Percentiles rank a stretch among this genome's conserved stretches.
Evolutionary conservation across 164 flowering plant genomes (phyloP).

Genomic region (Taxillus chinensis): DNA sequence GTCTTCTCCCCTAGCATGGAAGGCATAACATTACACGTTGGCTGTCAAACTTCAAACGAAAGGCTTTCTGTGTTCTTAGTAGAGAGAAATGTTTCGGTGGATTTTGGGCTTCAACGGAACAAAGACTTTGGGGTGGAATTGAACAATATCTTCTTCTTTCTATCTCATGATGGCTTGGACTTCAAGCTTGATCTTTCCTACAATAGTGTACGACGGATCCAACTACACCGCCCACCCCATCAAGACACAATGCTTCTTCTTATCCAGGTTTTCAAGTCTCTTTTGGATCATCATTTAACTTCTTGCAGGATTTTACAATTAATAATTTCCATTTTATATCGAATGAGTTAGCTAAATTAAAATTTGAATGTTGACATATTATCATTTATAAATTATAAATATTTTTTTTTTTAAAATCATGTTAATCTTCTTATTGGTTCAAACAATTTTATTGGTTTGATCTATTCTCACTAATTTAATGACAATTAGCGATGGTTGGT

Average conservation of each 20-base stretch:
- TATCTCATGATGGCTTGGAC: constrained; percentile 9
- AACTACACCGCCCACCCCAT: constrained; percentile 33
- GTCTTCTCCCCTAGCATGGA: constrained; percentile 15
- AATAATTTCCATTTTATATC: too few relatives aligned
- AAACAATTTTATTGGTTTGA: too few relatives aligned
- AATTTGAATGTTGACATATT: neutral
- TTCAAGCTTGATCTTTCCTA: constrained; percentile 49
- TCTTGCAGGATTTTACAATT: neutral
- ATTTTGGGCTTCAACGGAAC: constrained; percentile 32
- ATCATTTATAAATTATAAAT: neutral
- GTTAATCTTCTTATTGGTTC: neutral
- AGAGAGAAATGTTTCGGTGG: constrained; percentile 21
- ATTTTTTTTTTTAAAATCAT: neutral
- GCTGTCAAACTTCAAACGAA: constrained; percentile 49
- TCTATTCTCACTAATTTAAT: too few relatives aligned
- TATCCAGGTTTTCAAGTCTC: constrained; percentile 45
- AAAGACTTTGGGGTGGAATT: neutral
- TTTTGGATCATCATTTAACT: neutral
- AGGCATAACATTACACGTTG: constrained; percentile 32
- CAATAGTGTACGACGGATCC: constrained; percentile 59
- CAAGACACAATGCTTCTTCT: constrained; percentile 35
- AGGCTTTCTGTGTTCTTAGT: constrained; percentile 35
- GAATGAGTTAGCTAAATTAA: neutral
- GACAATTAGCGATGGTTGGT: too few relatives aligned
- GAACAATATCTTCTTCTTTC: constrained; percentile 24